Percentiles rank a stretch among this genome's conserved stretches.
phyloP scores from a whole-genome alignment of 768 basidiomycete genomes.

The Suillus weaverae region DNA sequence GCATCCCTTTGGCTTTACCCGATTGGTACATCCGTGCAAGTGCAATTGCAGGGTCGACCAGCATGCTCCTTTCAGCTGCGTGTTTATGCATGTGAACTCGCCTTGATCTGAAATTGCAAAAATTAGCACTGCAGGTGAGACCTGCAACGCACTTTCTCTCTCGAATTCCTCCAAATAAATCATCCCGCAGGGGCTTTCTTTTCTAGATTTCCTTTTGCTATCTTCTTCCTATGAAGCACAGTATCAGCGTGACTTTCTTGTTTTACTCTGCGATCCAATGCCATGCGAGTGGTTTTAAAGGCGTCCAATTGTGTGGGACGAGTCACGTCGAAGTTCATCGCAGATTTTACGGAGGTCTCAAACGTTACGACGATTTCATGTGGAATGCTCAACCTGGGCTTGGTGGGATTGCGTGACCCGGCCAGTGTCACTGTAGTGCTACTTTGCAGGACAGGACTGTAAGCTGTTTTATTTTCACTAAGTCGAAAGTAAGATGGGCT shows the following conservation, averaged over 20 bases:
- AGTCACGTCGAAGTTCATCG: constrained; percentile 43
- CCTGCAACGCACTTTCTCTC: background rate
- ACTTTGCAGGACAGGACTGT: constrained; percentile 43
- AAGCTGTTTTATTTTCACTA: constrained; percentile 10
- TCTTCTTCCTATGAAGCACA: constrained; percentile 54
- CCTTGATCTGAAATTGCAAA: constrained; percentile 30
- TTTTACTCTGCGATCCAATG: constrained; percentile 43
- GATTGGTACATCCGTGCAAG: constrained; percentile 44
- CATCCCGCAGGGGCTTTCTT: constrained; percentile 16
- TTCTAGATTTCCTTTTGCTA: constrained; percentile 44
- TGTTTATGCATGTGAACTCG: constrained; percentile 38
- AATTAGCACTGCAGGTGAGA: constrained; percentile 17
- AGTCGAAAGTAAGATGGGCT: background rate
- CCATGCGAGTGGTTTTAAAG: constrained; percentile 43
- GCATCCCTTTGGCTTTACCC: constrained; percentile 38
- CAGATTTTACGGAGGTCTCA: constrained; percentile 42
- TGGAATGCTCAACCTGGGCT: constrained; percentile 43
- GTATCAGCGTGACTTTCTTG: constrained; percentile 44
- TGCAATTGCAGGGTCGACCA: constrained; percentile 45
- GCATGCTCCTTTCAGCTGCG: constrained; percentile 33
- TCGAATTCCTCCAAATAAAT: background rate
- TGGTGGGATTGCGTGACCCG: constrained; percentile 38
- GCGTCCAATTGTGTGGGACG: constrained; percentile 53
- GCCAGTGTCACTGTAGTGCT: constrained; percentile 43
- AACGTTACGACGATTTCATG: constrained; percentile 37